A percentile compares a stretch with the other conserved stretches of the same genome.
Evolutionary conservation across 1,139 yeast genomes (phyloP).

Genomic region (Trichomonascaceae sp.): DNA sequence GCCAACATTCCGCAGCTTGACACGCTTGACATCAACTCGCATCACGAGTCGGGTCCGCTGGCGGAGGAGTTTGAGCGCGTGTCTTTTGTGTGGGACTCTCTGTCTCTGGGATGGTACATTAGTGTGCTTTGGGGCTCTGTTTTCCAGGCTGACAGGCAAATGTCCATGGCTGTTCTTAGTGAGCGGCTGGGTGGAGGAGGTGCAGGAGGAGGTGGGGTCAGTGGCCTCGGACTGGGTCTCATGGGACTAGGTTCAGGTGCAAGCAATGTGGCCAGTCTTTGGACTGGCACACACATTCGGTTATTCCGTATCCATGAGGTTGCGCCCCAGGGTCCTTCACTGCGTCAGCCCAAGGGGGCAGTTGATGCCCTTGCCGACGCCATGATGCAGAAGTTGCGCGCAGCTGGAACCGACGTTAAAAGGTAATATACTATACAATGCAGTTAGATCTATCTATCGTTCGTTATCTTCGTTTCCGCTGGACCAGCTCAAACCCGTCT

Average conservation of each 20-base stretch:
- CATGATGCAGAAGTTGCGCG: slow-evolving; percentile 14
- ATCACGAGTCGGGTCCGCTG: too few relatives aligned
- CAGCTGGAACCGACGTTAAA: neutral
- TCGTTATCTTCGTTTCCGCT: slow-evolving; percentile 27
- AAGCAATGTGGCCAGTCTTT: slow-evolving; percentile 23
- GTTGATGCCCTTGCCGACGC: slow-evolving; percentile 44
- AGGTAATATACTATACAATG: neutral
- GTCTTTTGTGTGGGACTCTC: slow-evolving; percentile 45
- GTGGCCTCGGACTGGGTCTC: slow-evolving; percentile 8
- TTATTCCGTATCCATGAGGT: slow-evolving; percentile 44
- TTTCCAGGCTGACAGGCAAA: slow-evolving; percentile 33
- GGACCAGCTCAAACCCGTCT: slow-evolving; percentile 86
- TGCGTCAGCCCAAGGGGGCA: slow-evolving; percentile 30
- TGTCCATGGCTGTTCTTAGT: slow-evolving; percentile 5
- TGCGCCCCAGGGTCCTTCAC: slow-evolving; percentile 31
- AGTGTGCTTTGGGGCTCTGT: slow-evolving; percentile 56
- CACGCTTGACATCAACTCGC: too few relatives aligned
- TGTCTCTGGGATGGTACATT: slow-evolving; percentile 67
- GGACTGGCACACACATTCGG: slow-evolving; percentile 52
- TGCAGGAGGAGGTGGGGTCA: too few relatives aligned
- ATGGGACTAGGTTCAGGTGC: too few relatives aligned
- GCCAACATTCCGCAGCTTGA: slow-evolving; percentile 10
- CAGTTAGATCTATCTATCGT: slow-evolving; percentile 10
- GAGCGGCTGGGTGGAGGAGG: too few relatives aligned
- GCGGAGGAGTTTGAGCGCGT: slow-evolving; percentile 32